A percentile compares a stretch with the other conserved stretches of the same genome.
phyloP scores from a whole-genome alignment of 495 filamentous ascomycete genomes.

The Neurospora sp. region DNA sequence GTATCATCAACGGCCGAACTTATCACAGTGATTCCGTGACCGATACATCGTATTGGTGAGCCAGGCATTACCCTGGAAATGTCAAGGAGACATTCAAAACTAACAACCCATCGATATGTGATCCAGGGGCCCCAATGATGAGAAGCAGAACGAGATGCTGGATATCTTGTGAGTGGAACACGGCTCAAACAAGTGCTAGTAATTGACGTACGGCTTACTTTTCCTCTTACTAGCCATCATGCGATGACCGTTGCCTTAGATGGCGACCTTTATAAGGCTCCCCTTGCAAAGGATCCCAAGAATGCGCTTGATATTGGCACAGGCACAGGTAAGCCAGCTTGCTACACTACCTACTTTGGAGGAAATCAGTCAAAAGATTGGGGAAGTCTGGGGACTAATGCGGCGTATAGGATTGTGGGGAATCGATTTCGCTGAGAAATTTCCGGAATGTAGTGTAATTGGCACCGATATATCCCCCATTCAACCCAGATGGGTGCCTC shows the following conservation, averaged over 20 bases:
- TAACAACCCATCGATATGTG: background rate
- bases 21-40: slow-evolving; percentile 23
- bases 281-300: slow-evolving; percentile 34
- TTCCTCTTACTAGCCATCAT: slow-evolving; percentile 20
- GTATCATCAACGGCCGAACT: slow-evolving; percentile 28
- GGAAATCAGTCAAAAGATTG: background rate
- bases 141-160: slow-evolving; percentile 26
- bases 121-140: slow-evolving; percentile 24
- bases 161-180: slow-evolving; percentile 26
- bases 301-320: slow-evolving; percentile 57
- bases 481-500: slow-evolving; percentile 39
- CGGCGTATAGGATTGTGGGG: slow-evolving; percentile 28
- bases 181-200: background rate
- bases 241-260: slow-evolving; percentile 33
- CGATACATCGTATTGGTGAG: slow-evolving; percentile 24
- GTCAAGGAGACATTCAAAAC: background rate
- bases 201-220: background rate
- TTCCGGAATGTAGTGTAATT: slow-evolving; percentile 41
- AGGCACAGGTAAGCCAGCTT: slow-evolving; percentile 31
- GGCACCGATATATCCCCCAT: slow-evolving; percentile 59
- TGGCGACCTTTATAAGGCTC: slow-evolving; percentile 47
- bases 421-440: slow-evolving; percentile 36
- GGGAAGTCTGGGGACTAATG: background rate
- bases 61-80: background rate
- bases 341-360: background rate